These are phyloP conservation scores for Chaetomiaceae sp. DNA, from an alignment of 2,329 filamentous ascomycete species.

Conservation along the genomic window DNA sequence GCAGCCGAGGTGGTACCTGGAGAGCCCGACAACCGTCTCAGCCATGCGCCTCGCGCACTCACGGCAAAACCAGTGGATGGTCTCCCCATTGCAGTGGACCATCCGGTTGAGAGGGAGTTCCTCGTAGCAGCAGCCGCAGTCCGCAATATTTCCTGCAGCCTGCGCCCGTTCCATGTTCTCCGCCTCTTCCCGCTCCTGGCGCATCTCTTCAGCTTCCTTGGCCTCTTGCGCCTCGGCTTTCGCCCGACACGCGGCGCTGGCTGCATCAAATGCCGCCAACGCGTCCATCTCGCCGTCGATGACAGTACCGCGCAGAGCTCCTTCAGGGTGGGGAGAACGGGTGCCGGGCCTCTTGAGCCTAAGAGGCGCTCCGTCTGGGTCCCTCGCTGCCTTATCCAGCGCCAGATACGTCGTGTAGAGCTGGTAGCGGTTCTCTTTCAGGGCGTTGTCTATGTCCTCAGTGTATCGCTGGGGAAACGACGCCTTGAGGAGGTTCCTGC, in stretches of 20 bases:
- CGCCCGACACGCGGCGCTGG: slow-evolving; percentile 29
- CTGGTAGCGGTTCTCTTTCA: slow-evolving; percentile 25
- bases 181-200: slow-evolving; percentile 34
- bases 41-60: slow-evolving; percentile 61
- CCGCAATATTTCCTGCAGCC: slow-evolving; percentile 49
- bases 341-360: slow-evolving; percentile 30
- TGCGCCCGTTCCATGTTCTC: slow-evolving; percentile 40
- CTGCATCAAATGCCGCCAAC: slow-evolving; percentile 37
- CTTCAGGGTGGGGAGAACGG: slow-evolving; percentile 20
- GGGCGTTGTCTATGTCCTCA: slow-evolving; percentile 25
- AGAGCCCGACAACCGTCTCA: slow-evolving; percentile 62
- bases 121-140: slow-evolving; percentile 70
- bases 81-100: slow-evolving; percentile 58
- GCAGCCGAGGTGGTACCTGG: slow-evolving; percentile 64
- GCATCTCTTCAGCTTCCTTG: slow-evolving; percentile 22
- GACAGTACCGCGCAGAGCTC: slow-evolving; percentile 16
- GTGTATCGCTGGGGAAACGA: slow-evolving; percentile 33
- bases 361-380: slow-evolving; percentile 9
- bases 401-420: slow-evolving; percentile 35
- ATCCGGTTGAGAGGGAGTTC: slow-evolving; percentile 63
- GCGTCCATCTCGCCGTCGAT: slow-evolving; percentile 28
- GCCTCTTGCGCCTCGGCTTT: slow-evolving; percentile 26
- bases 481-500: slow-evolving; percentile 31
- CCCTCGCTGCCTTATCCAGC: slow-evolving; percentile 27
- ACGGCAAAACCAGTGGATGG: slow-evolving; percentile 64